Base-by-base conservation (phyloP, 495 filamentous ascomycete genomes). In the Neurospora terricola region DNA sequence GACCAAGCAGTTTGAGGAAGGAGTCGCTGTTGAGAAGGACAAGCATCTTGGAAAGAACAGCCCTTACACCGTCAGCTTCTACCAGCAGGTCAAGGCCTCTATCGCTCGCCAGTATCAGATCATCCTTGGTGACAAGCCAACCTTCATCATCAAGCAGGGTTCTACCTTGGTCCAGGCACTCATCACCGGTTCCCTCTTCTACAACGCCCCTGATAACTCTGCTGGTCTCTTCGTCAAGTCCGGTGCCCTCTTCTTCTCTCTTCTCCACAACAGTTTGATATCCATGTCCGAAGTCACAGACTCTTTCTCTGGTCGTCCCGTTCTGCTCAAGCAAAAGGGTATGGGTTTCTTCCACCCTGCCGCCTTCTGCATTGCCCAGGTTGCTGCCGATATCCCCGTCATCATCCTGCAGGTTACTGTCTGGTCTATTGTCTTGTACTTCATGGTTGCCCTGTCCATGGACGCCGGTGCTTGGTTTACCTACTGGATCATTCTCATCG, bases 381-480 rank as follows among this genome's bases (percentile, higher is more conserved):
- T 92, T n/a, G 84, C 92, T 18, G 88, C 93, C 37, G 93, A 96
- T 77, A 81, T 92, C 9, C 93, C 93, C 10, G 82, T 94, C 23
- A 88, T 92, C 12, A 83, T 93, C 18, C 80, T 92, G 36, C 91
- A 94, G 76, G 88, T 94, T 4, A 73, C 86, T 2, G 78, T 94
- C 5, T 96, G 94, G 80, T 85, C 91, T 73, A 74, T 94, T 36
- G 85, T 94, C 36, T 87, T 95, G 23, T 94, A 94, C 82, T 94
- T 91, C 76, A 92, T 93, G 90, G 83, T 81, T 38, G 87, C 88
- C 38, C 87, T 97, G 12, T 81, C 86, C 21, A 83, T 88, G 70
- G 90, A 90, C 4, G 83, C 93, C 14, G 91, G 90, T 0, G 90
- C 93, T 45, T 97, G 94, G 80, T 96, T 96, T 79, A 96, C 94